Evolutionary conservation across 192 early-diverging fungal species (phyloP), one percentile per base, ranked within the genome.

Genomic region (Coemansia sp.): DNA sequence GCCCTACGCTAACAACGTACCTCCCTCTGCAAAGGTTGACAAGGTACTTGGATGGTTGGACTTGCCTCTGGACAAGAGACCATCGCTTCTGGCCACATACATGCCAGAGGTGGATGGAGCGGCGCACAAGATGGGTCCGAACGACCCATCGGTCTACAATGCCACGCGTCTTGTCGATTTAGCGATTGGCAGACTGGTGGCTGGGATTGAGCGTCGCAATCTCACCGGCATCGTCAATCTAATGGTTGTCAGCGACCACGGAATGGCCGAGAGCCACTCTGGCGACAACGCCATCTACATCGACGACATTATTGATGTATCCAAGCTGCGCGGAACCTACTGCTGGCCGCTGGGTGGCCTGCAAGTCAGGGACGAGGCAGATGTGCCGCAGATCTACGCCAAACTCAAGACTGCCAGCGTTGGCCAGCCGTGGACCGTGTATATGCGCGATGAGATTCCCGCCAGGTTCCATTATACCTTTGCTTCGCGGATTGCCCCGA

Each of bases 171-270:
- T 75, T 49, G 85, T 92, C 54, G 92, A 92, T 72, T 56, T 68
- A 19, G 85, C 89, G 2, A 57, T 95, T 9, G 87, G 86, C 5
- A 74, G 85, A 43, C 79, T 95, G 39, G 48, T 89, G 45, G 42
- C 71, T 0, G 87, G 85, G n/a, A 64, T 96, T 0, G 79, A 54
- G 5, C 57, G 65, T 6, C 87, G 91, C 38, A 85, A 88, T 53
- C 74, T 93, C 62, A 81, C 85, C 12, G 41, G 86, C 13, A 67
- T 84, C 12, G 90, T 93, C 23, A 90, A 95, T 69, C 42, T 95
- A 1, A 65, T 85, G 60, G 63, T 89, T 48, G 84, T 89, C 40
- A 94, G 92, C 69, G 95, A 98, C 74, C 95, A 98, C 49, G 95
- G 95, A 7, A 98, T 98, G 95, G 69, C 80, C 9, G 62, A 72